Evolutionary conservation across 2,329 filamentous ascomycete genomes (phyloP), one percentile per base, ranked within the genome.

Genomic region (Aspergillus unguis): DNA sequence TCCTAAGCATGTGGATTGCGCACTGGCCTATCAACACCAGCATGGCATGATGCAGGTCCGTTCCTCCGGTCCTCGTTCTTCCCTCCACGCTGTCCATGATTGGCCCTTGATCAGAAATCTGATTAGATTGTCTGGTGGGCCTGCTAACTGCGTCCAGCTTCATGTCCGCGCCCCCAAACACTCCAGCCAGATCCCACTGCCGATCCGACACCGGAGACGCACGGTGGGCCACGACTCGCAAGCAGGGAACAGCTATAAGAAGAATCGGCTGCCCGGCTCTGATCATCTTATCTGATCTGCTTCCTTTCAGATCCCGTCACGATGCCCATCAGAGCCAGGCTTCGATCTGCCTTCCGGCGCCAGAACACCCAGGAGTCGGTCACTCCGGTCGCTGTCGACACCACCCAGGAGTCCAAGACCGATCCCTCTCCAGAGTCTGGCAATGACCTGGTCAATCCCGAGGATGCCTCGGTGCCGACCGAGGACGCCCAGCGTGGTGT

Each of bases 401-500:
- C 26, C 6, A n/a, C 31, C 8, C 23, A 41, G 10, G 37, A 11
- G 31, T 26, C 3, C 29, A 49, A 42, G 17, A 17, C 37, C 1
- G 38, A 49, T 23, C 23, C 3, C 4, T 40, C 46, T 11, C 46
- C 37, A 4, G 46, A 49, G 8, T 33, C 46, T 10, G 46, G 46
- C 11, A 8, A 33, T 9, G 10, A 10, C 23, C 29, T 42, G 3
- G 38, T 26, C 0, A 26, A 42, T 3, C 37, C 46, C 7, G 17
- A 49, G 28, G 46, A 32, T 7, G 46, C 17, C 17, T 17, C 11
- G n/a, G 10, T 32, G 5, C 57, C 58, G 1, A 28, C 53, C 4
- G 52, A 54, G 17, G 44, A 48, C 8, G 54, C 59, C 26, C 67
- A 70, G 43, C 54, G 54, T 35, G 74, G 74, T 65, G 74, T 76